Base-by-base conservation (phyloP, 1,284 basidiomycete genomes). In the Termitomyces sp. region DNA sequence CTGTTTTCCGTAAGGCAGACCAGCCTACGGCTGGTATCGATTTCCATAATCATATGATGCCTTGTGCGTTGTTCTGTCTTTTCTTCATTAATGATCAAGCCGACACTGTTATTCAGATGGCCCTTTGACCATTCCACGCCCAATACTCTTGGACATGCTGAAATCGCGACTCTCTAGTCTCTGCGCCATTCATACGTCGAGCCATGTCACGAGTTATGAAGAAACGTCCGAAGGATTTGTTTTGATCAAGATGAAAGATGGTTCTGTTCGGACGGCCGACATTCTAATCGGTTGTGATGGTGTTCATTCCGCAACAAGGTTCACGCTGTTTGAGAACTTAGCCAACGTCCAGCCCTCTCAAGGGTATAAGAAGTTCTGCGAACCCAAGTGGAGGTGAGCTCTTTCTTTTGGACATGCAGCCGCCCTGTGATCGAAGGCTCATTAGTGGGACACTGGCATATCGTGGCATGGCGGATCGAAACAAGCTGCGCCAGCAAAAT, bases 281-380 rank as follows among this genome's bases (percentile, higher is more conserved):
- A 31, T 75, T 9, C 61, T 74, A 9, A 55, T 75, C 35, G 74
- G 71, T 5, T 68, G 70, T 3, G 73, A 75, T 57, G 73, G 72
- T 3, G 64, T 75, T 14, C 66, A 67, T 46, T 72, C 71, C 0
- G 55, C 62, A 8, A 65, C 63, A 1, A 64, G 72, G n/a, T 56
- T 50, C 11, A 55, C 61, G 1, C 62, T 74, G 60, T 72, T 69
- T 45, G 4, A n/a, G 19, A 41, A 54, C 4, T 5, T 50, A 10
- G 52, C 41, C 5, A 13, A 10, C n/a, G 11, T 10, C 8, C 2
- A 34, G 6, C 37, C 48, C 45, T 39, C 42, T 8, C 3, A 41
- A 31, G 44, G 38, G 0, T 54, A 50, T 9, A 38, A 54, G 13
- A 50, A 46, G 11, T 54, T 50, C 14, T 28, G 41, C 6, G 30